These are phyloP conservation scores for Neonectria hederae DNA, from an alignment of 2,329 filamentous ascomycete species.

Conservation along the genomic window DNA sequence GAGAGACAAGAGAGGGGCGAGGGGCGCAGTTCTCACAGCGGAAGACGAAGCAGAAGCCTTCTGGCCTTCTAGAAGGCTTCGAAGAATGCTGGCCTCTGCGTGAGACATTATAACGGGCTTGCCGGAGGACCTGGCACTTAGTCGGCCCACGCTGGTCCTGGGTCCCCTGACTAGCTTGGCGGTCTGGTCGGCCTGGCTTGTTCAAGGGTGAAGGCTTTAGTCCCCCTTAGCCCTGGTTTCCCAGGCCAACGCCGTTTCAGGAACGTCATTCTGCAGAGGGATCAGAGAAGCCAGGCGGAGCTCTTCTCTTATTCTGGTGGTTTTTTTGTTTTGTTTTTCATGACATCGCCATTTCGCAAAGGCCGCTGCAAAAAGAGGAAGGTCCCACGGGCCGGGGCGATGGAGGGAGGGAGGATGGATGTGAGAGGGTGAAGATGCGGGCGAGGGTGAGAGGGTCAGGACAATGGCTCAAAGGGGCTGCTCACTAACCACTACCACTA, in stretches of 20 bases:
- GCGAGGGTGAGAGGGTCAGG: neutral
- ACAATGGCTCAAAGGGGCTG: neutral
- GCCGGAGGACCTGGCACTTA: constrained; percentile 40
- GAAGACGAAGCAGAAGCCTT: constrained; percentile 35
- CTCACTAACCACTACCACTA: neutral
- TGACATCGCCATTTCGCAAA: neutral
- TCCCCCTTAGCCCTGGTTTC: neutral
- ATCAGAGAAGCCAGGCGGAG: neutral
- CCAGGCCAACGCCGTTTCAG: constrained; percentile 40
- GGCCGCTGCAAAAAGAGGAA: neutral
- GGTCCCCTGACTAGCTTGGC: constrained; percentile 37
- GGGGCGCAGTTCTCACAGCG: constrained; percentile 23
- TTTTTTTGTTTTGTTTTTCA: constrained; percentile 12
- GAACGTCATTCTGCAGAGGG: constrained; percentile 41
- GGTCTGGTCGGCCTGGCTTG: constrained; percentile 28
- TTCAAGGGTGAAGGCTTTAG: constrained; percentile 20
- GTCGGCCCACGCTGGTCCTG: constrained; percentile 37
- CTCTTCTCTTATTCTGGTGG: neutral
- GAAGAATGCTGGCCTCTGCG: constrained; percentile 37
- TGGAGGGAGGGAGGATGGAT: neutral
- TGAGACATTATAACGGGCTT: constrained; percentile 46
- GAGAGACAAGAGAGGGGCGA: constrained; percentile 22
- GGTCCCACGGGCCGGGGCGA: neutral
- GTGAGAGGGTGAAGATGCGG: neutral
- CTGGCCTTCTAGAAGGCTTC: constrained; percentile 49